Percentiles rank a stretch among this genome's conserved stretches.
Conservation (phyloP, 805 yeast genomes). For the Huiozyma naganishii region DNA sequence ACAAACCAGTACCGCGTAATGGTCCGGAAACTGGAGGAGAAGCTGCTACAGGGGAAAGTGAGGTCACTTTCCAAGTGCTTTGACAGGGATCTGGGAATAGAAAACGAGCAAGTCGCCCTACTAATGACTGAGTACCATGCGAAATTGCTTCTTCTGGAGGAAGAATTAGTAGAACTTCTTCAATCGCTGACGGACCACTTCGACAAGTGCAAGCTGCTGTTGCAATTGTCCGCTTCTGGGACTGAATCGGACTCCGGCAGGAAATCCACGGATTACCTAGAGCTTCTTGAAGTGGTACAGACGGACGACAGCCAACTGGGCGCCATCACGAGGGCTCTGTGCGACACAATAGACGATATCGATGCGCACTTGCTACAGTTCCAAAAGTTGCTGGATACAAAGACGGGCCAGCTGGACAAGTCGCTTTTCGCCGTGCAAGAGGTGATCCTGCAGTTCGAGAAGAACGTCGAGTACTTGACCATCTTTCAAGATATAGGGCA, state of each 20-base stretch:
- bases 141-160: slow-evolving; percentile 30
- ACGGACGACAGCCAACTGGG: slow-evolving; percentile 48
- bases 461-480: slow-evolving; percentile 20
- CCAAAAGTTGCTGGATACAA: slow-evolving; percentile 25
- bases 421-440: slow-evolving; percentile 11
- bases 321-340: slow-evolving; percentile 41
- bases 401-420: slow-evolving; percentile 12
- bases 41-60: slow-evolving; percentile 19
- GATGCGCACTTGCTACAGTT: slow-evolving; percentile 13
- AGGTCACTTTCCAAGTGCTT: neutral
- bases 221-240: slow-evolving; percentile 6
- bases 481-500: slow-evolving; percentile 23
- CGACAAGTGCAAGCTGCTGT: slow-evolving; percentile 54
- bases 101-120: slow-evolving; percentile 3
- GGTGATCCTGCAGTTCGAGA: slow-evolving; percentile 17
- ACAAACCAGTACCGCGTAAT: slow-evolving; percentile 22
- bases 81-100: neutral
- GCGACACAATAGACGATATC: slow-evolving; percentile 28
- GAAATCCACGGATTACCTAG: slow-evolving; percentile 15
- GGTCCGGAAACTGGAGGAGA: slow-evolving; percentile 19
- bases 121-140: slow-evolving; percentile 17
- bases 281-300: slow-evolving; percentile 37
- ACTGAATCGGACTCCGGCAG: neutral
- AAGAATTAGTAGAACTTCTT: slow-evolving; percentile 58
- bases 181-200: slow-evolving; percentile 71